Percentiles rank a stretch among this genome's conserved stretches.
phyloP scores from a whole-genome alignment of 2,329 filamentous ascomycete species.

The Fusarium sp. region DNA sequence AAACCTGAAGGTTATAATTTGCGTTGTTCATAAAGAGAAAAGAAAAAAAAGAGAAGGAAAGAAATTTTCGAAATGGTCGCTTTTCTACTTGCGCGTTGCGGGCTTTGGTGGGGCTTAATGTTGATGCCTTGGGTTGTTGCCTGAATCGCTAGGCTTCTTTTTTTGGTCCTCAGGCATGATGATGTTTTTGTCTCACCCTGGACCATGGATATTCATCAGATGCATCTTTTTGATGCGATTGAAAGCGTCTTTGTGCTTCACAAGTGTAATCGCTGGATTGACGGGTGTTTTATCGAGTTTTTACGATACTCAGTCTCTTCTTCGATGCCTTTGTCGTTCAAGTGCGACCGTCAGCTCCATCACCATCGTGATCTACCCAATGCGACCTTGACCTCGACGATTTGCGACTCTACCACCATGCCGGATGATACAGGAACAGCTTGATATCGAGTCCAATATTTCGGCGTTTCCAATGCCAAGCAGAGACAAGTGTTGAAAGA shows the following conservation, averaged over 20 bases:
- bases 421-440: background rate
- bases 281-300: background rate
- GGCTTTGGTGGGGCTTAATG: conserved; percentile 34
- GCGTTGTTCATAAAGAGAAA: conserved; percentile 59
- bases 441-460: background rate
- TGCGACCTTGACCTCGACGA: background rate
- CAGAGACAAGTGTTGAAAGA: background rate
- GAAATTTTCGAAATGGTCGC: conserved; percentile 31
- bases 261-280: background rate
- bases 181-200: background rate
- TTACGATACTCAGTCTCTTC: background rate
- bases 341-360: background rate
- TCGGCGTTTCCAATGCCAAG: background rate
- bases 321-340: background rate
- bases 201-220: background rate
- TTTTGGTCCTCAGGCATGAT: background rate
- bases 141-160: conserved; percentile 31
- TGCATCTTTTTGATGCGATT: background rate
- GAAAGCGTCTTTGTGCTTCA: background rate
- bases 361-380: background rate
- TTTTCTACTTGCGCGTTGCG: conserved; percentile 32
- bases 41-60: conserved; percentile 15
- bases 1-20: conserved; percentile 60
- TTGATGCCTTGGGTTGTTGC: conserved; percentile 28
- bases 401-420: background rate